A percentile compares a stretch with the other conserved stretches of the same genome.
Conservation (phyloP, 2,329 filamentous ascomycete species). For the Pezicula radicicola region DNA sequence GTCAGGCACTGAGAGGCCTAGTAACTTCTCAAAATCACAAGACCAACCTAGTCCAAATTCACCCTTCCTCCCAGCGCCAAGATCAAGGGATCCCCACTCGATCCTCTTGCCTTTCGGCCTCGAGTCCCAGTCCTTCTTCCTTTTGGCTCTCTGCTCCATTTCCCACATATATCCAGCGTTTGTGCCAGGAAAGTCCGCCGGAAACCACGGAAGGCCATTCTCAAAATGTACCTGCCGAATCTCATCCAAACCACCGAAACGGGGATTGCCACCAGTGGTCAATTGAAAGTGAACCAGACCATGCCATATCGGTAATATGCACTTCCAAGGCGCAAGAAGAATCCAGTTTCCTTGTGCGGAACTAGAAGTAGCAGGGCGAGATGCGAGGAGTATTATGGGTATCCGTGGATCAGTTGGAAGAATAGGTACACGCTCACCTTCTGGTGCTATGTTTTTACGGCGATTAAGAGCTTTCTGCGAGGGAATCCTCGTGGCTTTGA, state of each 20-base stretch:
- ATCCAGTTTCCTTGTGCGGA: conserved; percentile 73
- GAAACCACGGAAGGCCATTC: conserved; percentile 76
- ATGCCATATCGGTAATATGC: conserved; percentile 82
- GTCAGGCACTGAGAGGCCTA: not conserved
- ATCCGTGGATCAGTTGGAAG: conserved; percentile 68
- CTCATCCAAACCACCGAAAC: conserved; percentile 80
- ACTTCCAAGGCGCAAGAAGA: conserved; percentile 85
- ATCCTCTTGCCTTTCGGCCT: conserved; percentile 79
- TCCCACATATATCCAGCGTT: conserved; percentile 79
- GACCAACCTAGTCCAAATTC: conserved; percentile 80
- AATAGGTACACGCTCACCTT: conserved; percentile 60
- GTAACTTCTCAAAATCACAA: conserved; percentile 70
- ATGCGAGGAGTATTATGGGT: conserved; percentile 69
- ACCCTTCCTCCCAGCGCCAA: conserved; percentile 72
- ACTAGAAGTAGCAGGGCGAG: conserved; percentile 42
- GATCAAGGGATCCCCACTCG: conserved; percentile 70
- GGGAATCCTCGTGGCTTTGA: conserved; percentile 62
- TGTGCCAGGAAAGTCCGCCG: conserved; percentile 78
- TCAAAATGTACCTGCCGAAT: conserved; percentile 80
- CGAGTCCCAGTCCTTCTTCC: conserved; percentile 66
- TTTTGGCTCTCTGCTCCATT: conserved; percentile 55
- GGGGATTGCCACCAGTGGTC: conserved; percentile 74
- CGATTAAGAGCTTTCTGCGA: conserved; percentile 81
- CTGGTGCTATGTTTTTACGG: conserved; percentile 60
- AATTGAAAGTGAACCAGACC: conserved; percentile 79